Base-by-base conservation (phyloP, 106 monocot genomes). In the Dendrobium officinale region DNA sequence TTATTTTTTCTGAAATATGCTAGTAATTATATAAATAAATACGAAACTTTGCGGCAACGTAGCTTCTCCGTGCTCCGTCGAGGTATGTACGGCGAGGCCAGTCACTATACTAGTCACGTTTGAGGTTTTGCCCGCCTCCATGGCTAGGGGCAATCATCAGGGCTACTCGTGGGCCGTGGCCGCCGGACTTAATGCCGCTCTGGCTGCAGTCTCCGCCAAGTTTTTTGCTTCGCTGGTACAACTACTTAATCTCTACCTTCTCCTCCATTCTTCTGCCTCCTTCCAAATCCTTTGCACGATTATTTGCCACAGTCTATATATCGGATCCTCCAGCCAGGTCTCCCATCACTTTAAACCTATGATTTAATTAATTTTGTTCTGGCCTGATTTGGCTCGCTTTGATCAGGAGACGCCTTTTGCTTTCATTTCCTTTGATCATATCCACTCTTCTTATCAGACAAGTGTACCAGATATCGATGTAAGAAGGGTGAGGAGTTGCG, bases 171-270 rank as follows among this genome's bases (percentile, higher is more conserved):
- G 95, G 95, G 95, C 95, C 22, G 48, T 88, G 9, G 83, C 84
- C 44, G 92, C 92, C 72, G 95, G 95, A 24, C 16, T 88, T 22
- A 88, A 84, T 29, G 95, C 95, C 33, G 90, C 92, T 67, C 82
- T 92, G 4, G 95, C 92, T 27, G 95, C 95, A 75, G 31, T 95
- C 40, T 92, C 88, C 37, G 92, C 95, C 79, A 95, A 92, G 72
- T 55, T 90, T 78, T 77, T 92, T 77, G 68, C 83, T 47, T 82
- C 75, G 56, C 86, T 81, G 91, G 93, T 91, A 74, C 9, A 19
- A 2, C n/a, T 7, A 11, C 20, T 47, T 31, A 27, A 33, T 2
- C 8, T 47, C 31, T 49, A 67, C 27, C 26, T 13, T 79, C 29
- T 45, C 15, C 15, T 44, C 31, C 5, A 33, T 20, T 72, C 40